These are phyloP conservation scores for Sporisorium reilianum DNA, from an alignment of 1,284 basidiomycete species.

Conservation along the genomic window DNA sequence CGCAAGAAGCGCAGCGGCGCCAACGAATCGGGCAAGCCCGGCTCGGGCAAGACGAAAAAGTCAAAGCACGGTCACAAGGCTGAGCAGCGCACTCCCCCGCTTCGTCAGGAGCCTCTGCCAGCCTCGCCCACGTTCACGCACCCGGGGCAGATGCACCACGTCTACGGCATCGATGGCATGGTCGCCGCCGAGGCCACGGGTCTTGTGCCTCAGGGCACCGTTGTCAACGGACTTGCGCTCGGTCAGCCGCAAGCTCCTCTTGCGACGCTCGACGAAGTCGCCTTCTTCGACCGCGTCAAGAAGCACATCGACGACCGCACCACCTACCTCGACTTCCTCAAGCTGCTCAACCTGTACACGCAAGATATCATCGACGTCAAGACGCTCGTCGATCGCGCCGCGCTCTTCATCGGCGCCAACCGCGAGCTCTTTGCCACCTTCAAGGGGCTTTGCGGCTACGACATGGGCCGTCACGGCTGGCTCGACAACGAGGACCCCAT, in stretches of 20 bases:
- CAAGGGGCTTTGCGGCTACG: conserved; percentile 85
- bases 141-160: conserved; percentile 49
- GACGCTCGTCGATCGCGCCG: conserved; percentile 87
- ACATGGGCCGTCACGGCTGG: conserved; percentile 76
- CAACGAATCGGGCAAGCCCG: conserved; percentile 43
- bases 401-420: conserved; percentile 81
- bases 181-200: conserved; percentile 54
- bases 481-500: conserved; percentile 71
- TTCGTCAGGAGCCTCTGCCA: conserved; percentile 44
- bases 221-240: conserved; percentile 49
- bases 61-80: conserved; percentile 62
- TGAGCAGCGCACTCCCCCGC: conserved; percentile 50
- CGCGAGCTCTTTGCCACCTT: conserved; percentile 86
- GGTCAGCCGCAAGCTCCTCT: conserved; percentile 70
- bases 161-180: conserved; percentile 61
- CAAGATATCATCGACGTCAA: conserved; percentile 89
- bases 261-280: conserved; percentile 83
- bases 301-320: conserved; percentile 84
- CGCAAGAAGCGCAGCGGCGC: conserved; percentile 59
- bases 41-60: conserved; percentile 60
- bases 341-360: conserved; percentile 92
- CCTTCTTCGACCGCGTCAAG: conserved; percentile 94
- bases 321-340: conserved; percentile 95
- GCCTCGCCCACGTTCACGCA: conserved; percentile 46
- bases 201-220: conserved; percentile 48